Percentiles rank a stretch among this genome's conserved stretches.
Evolutionary conservation across 2,329 filamentous ascomycete species (phyloP).

Genomic region (Penicillium nordicum): DNA sequence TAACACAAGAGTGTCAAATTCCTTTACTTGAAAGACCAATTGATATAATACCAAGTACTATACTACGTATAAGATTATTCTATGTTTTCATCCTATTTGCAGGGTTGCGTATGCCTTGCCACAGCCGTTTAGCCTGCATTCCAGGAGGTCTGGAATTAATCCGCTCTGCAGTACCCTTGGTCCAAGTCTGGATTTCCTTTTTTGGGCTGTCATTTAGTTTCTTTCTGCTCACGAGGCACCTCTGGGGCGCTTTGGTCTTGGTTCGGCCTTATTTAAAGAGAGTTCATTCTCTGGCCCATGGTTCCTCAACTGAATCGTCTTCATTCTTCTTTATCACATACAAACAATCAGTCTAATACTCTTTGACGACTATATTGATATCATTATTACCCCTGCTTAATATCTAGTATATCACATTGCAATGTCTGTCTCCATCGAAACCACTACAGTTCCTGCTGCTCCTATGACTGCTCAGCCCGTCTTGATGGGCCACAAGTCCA

Average conservation of each 20-base stretch:
- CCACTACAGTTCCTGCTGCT: constrained; percentile 24
- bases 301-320: background rate
- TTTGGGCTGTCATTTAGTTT: background rate
- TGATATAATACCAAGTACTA: background rate
- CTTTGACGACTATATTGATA: background rate
- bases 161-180: background rate
- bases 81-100: background rate
- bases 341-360: background rate
- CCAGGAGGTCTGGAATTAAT: constrained; percentile 1
- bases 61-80: background rate
- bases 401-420: constrained; percentile 1
- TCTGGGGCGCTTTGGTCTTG: background rate
- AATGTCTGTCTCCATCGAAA: constrained; percentile 38
- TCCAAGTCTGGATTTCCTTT: constrained; percentile 5
- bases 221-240: constrained; percentile 8
- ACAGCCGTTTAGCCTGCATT: constrained; percentile 4
- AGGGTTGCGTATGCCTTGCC: background rate
- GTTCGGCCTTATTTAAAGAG: constrained; percentile 3
- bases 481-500: constrained; percentile 32
- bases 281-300: background rate
- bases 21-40: background rate
- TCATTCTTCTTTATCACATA: background rate
- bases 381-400: constrained; percentile 11
- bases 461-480: constrained; percentile 29
- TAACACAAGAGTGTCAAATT: background rate